Evolutionary conservation across 176 grass and related monocot genomes (phyloP), one percentile per base, ranked within the genome.

Genomic region (Juncus inflexus): DNA sequence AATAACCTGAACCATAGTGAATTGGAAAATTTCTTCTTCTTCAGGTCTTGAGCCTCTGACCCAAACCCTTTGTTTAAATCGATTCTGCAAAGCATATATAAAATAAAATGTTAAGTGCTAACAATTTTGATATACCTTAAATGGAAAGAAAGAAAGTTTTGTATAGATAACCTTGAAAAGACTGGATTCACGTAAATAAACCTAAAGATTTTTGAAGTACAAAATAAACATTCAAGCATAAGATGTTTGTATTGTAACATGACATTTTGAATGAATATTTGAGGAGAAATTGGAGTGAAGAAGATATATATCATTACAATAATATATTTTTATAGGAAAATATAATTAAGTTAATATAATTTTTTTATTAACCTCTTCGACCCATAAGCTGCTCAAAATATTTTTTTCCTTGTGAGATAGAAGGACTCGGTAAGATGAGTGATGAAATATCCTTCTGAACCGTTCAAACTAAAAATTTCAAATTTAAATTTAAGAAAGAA

Each of bases 361-460:
- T 35, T 53, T 14, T 10, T 52, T 57, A 54, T 50, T 50, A n/a
- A 84, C 94, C 85, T 99, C 88, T 90, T 86, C 69, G 79, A 99
- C 80, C 85, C 80, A 90, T 60, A 99, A 76, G 64, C 80, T 84
- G 80, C 89, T 99, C 54, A 99, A 65, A 62, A 90, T 83, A 10
- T 76, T 73, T 71, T 88, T 86, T 64, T 86, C 85, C 77, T 99
- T 92, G 75, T 99, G 94, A 37, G 63, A 67, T 52, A 99, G 80
- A 53, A 99, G 59, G 51, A 86, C 83, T 50, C 85, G 70, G 60
- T 99, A 99, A 35, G 85, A 58, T 14, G 83, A 86, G 84, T 90
- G 85, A 69, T 99, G 94, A 80, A 99, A 92, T 76, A 99, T 80
- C 57, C 94, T 67, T 55, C 83, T 76, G 76, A 99, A 92, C 61